phyloP scores from a whole-genome alignment of 2,329 filamentous ascomycete genomes.

The Xylaria sp. region DNA sequence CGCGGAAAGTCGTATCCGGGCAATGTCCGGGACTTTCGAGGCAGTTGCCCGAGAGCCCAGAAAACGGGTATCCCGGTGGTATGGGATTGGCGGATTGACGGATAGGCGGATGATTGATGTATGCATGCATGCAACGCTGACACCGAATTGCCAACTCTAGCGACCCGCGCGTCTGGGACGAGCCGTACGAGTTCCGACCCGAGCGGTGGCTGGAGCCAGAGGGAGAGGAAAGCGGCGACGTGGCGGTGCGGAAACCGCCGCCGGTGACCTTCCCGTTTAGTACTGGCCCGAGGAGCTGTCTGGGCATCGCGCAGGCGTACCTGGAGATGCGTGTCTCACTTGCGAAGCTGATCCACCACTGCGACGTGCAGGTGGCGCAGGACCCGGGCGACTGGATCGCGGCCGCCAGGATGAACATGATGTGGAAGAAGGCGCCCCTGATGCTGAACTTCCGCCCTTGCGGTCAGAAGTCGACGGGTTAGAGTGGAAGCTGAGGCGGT shows the following conservation, averaged over 20 bases:
- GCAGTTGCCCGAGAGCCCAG: no score
- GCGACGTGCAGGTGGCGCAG: constrained; percentile 22
- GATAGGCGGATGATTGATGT: no score
- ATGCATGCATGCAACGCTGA: background rate
- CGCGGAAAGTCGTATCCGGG: no score
- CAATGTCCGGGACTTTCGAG: no score
- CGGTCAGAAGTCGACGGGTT: no score
- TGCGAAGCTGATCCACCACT: constrained; percentile 31
- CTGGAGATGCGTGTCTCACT: constrained; percentile 34
- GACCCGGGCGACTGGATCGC: constrained; percentile 29
- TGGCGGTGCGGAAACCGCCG: background rate
- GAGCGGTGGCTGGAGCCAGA: constrained; percentile 30
- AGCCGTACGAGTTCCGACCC: constrained; percentile 29
- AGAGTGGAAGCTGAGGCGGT: background rate
- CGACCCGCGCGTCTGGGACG: constrained; percentile 27
- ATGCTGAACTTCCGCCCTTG: constrained; percentile 27
- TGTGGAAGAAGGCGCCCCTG: constrained; percentile 33
- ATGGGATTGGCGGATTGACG: no score
- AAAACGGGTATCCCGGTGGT: no score
- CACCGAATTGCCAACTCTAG: background rate
- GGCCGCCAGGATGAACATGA: constrained; percentile 26
- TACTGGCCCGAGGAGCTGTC: constrained; percentile 28
- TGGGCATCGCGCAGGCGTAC: constrained; percentile 33
- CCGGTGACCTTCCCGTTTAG: constrained; percentile 29
- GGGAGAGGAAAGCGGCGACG: background rate